phyloP scores from a whole-genome alignment of 2,329 filamentous ascomycete genomes.

The Beauveria brongniartii region DNA sequence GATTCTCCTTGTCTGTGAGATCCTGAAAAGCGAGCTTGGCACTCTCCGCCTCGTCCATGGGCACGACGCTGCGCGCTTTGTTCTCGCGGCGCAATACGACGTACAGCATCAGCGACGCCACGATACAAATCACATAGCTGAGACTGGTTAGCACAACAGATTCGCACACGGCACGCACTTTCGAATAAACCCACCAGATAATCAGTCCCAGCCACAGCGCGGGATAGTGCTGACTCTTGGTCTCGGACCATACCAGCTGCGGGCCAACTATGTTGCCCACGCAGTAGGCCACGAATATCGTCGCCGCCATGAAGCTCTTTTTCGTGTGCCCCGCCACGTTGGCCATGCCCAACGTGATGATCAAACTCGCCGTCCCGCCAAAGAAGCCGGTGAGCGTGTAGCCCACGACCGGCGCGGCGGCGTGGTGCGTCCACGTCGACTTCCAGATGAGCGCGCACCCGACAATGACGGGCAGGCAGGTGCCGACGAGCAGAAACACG shows the following conservation, averaged over 20 bases:
- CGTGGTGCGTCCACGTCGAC: slow-evolving; percentile 53
- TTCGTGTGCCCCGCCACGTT: slow-evolving; percentile 73
- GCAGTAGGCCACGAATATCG: slow-evolving; percentile 68
- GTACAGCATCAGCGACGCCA: slow-evolving; percentile 47
- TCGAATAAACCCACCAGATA: slow-evolving; percentile 33
- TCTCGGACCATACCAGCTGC: slow-evolving; percentile 60
- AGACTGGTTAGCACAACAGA: slow-evolving; percentile 11
- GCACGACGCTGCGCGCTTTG: slow-evolving; percentile 32
- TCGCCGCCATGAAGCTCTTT: slow-evolving; percentile 67
- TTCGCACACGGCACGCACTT: too few species aligned
- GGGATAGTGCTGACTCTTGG: slow-evolving; percentile 59
- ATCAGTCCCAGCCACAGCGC: slow-evolving; percentile 64
- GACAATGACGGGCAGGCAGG: slow-evolving; percentile 66
- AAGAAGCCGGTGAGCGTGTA: slow-evolving; percentile 69
- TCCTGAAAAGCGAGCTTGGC: slow-evolving; percentile 60
- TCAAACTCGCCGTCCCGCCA: slow-evolving; percentile 57
- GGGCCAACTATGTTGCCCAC: slow-evolving; percentile 71
- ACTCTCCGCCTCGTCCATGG: slow-evolving; percentile 50
- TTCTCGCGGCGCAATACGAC: slow-evolving; percentile 53
- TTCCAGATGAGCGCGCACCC: slow-evolving; percentile 72
- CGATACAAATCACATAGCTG: slow-evolving; percentile 61
- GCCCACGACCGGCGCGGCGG: slow-evolving; percentile 58
- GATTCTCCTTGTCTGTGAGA: slow-evolving; percentile 60
- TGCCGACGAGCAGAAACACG: slow-evolving; percentile 54
- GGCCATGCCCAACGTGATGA: slow-evolving; percentile 45